Conservation (phyloP, 768 basidiomycete genomes). For the Lepiota brunneoincarnata region DNA sequence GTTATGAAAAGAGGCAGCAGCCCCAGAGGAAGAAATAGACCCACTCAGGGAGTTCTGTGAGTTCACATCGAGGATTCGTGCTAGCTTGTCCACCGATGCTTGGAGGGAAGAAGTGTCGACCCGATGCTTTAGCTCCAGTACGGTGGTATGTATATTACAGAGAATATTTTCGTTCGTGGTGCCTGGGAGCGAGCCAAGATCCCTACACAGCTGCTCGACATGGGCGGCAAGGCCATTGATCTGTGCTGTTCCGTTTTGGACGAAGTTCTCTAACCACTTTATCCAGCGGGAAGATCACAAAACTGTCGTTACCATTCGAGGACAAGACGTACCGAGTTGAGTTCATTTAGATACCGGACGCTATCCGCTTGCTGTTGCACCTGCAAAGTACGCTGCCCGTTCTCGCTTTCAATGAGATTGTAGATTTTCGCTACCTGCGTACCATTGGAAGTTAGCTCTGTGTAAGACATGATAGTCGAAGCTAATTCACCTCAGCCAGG, state of each 20-base stretch:
- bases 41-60: constrained; percentile 20
- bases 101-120: constrained; percentile 38
- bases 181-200: constrained; percentile 39
- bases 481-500: background rate
- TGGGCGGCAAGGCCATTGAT: constrained; percentile 59
- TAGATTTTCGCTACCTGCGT: constrained; percentile 39
- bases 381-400: constrained; percentile 44
- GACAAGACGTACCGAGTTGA: constrained; percentile 52
- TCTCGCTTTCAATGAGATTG: constrained; percentile 43
- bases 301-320: no score
- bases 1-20: background rate
- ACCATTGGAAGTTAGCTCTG: background rate
- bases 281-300: background rate
- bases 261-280: constrained; percentile 84
- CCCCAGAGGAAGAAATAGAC: background rate
- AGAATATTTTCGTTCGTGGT: constrained; percentile 18
- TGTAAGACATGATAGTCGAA: background rate
- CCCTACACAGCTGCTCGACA: constrained; percentile 57
- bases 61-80: constrained; percentile 23
- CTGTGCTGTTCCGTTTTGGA: constrained; percentile 72
- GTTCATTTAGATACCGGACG: constrained; percentile 74
- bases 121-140: constrained; percentile 28
- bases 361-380: constrained; percentile 71
- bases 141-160: constrained; percentile 35
- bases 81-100: constrained; percentile 35